Evolutionary conservation across 2,329 filamentous ascomycete genomes (phyloP).

Genomic region (Lachnellula hyalina): DNA sequence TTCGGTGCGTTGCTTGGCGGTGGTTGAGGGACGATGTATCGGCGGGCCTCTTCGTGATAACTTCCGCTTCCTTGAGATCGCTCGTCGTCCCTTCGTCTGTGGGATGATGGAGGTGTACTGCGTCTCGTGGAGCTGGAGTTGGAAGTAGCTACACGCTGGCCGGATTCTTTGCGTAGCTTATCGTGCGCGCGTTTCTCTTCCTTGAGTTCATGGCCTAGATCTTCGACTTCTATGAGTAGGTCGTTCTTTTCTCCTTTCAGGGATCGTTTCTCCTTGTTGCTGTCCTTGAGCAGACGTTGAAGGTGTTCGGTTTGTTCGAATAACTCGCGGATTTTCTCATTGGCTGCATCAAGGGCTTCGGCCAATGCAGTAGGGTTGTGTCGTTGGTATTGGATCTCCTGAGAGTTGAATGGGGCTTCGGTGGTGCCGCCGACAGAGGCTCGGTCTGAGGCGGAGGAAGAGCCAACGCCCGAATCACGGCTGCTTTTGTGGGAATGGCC

Average conservation of each 20-base stretch:
- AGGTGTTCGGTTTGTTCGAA: constrained; percentile 10
- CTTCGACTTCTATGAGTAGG: constrained; percentile 5
- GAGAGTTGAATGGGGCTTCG: constrained; percentile 11
- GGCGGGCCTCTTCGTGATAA: constrained; percentile 1
- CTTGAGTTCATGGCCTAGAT: constrained; percentile 7
- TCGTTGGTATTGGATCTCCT: constrained; percentile 19
- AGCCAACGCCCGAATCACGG: constrained; percentile 24
- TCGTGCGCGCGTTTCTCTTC: constrained; percentile 7
- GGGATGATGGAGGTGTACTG: background rate
- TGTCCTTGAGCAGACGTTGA: constrained; percentile 14
- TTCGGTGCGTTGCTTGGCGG: constrained; percentile 16
- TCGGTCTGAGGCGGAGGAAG: constrained; percentile 19
- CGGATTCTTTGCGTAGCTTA: constrained; percentile 1
- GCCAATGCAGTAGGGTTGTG: constrained; percentile 16
- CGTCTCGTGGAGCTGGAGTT: constrained; percentile 5
- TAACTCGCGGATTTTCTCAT: constrained; percentile 16
- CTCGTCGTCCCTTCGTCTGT: background rate
- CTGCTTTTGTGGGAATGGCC: constrained; percentile 15
- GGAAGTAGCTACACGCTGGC: background rate
- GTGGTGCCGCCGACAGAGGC: constrained; percentile 21
- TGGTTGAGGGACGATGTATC: constrained; percentile 12
- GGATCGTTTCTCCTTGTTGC: constrained; percentile 21
- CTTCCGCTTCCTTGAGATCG: background rate
- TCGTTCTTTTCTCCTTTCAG: constrained; percentile 19
- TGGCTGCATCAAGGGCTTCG: constrained; percentile 25